phyloP scores from a whole-genome alignment of 2,329 filamentous ascomycete species.

The Aspergillus sp. region DNA sequence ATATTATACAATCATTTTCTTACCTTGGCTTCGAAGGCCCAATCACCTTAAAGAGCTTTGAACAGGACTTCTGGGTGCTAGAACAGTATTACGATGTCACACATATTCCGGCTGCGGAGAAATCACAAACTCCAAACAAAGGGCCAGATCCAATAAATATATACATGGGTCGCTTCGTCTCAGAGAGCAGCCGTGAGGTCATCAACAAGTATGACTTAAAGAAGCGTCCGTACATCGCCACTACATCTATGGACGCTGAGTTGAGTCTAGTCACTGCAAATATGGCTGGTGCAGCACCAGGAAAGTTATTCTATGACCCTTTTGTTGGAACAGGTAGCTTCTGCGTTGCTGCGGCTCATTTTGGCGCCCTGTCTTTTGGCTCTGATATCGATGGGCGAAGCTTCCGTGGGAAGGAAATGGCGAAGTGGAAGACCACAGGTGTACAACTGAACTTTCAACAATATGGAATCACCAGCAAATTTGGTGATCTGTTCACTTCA shows the following conservation, averaged over 20 bases:
- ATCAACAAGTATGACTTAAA: slow-evolving; percentile 82
- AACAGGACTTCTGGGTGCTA: slow-evolving; percentile 75
- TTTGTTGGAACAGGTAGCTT: slow-evolving; percentile 97
- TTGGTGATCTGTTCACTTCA: slow-evolving; percentile 78
- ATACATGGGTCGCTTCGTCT: slow-evolving; percentile 73
- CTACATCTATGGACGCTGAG: slow-evolving; percentile 96
- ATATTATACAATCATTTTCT: slow-evolving; percentile 76
- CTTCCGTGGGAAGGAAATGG: slow-evolving; percentile 66
- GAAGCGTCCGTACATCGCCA: slow-evolving; percentile 89
- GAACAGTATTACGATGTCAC: slow-evolving; percentile 68
- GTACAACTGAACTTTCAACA: slow-evolving; percentile 76
- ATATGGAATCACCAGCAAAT: slow-evolving; percentile 66
- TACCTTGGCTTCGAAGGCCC: slow-evolving; percentile 77
- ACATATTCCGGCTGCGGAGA: slow-evolving; percentile 25
- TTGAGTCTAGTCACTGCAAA: slow-evolving; percentile 90
- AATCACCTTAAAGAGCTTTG: slow-evolving; percentile 72
- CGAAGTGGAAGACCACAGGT: slow-evolving; percentile 44
- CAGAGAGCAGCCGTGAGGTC: slow-evolving; percentile 64
- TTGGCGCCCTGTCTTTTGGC: slow-evolving; percentile 78
- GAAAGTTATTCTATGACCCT: slow-evolving; percentile 87
- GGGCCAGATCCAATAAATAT: slow-evolving; percentile 55
- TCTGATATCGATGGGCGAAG: slow-evolving; percentile 92
- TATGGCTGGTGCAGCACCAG: slow-evolving; percentile 76
- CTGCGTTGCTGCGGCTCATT: slow-evolving; percentile 83
- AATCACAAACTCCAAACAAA: slow-evolving; percentile 1